Percentiles rank a stretch among this genome's conserved stretches.
Evolutionary conservation across 257 asterid species (phyloP).

Genomic region (Solanum verrucosum): DNA sequence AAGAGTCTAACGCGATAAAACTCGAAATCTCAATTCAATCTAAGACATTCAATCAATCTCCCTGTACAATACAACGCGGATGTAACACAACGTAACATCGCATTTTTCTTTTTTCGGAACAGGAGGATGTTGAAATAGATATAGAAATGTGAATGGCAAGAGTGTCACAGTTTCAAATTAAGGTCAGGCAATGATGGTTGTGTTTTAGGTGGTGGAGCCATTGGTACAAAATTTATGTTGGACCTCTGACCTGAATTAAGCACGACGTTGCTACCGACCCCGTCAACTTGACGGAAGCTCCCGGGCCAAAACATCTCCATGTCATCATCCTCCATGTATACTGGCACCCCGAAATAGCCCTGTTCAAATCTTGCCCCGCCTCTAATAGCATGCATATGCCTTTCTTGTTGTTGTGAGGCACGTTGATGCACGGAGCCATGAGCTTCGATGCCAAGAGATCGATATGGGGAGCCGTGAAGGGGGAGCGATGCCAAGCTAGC

Average conservation of each 20-base stretch:
- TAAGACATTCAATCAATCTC: not conserved
- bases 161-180: constrained; percentile 52
- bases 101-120: not conserved
- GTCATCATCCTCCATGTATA: constrained; percentile 50
- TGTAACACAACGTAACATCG: not conserved
- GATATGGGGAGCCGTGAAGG: constrained; percentile 57
- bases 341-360: constrained; percentile 51
- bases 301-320: constrained; percentile 75
- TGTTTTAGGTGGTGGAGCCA: constrained; percentile 32
- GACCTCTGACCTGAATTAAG: constrained; percentile 30
- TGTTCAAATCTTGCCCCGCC: constrained; percentile 68
- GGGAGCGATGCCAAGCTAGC: constrained; percentile 87
- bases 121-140: not conserved
- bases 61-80: not conserved
- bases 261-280: constrained; percentile 14
- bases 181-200: constrained; percentile 63
- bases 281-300: constrained; percentile 67
- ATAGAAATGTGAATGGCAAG: not conserved
- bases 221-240: constrained; percentile 26
- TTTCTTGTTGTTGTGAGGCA: constrained; percentile 21
- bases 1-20: not conserved
- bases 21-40: not conserved
- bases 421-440: constrained; percentile 63
- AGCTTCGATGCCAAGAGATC: constrained; percentile 76
- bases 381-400: constrained; percentile 28